Evolutionary conservation across 306 rosid species (phyloP), one percentile per base, ranked within the genome.

Genomic region (Trifolium fragiferum): DNA sequence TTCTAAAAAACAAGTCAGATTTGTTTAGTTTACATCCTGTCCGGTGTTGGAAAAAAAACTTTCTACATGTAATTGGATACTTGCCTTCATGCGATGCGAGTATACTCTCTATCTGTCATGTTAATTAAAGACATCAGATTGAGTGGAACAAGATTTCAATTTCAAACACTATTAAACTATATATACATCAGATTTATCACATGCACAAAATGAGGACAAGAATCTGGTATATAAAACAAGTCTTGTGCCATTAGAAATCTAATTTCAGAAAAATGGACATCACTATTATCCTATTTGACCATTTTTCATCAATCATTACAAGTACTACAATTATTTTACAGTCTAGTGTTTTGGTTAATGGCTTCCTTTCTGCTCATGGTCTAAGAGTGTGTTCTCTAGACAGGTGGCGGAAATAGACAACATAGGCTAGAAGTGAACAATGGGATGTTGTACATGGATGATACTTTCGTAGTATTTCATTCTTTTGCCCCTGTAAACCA

Each of bases 281-380:
- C 57, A 54, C 80, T 53, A 80, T 40, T 72, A 62, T 70, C 80
- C 59, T 71, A 62, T 70, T 70, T 82, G 78, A 82, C 76, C 66
- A 76, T 67, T 85, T 33, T 43, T 18, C 51, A 68, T 74, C 74
- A 66, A 44, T 44, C 50, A 44, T 44, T 71, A 59, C 88, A 33
- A 23, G 9, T 38, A 54, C 61, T 38, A 54, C 61, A 61, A 46
- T 68, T 27, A 69, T 68, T 60, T 68, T 50, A 67, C 41, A 61
- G 27, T 33, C 21, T 77, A 38, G 55, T 60, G 50, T 41, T 68
- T 50, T 41, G 30, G 35, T 46, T 11, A 67, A 61, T 33, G 76
- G 33, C 70, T 65, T 60, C 68, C 64, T 46, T 38, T 79, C 58
- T 75, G 19, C 40, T 72, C 62, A 38, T 51, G 20, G 11, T 60